These are phyloP conservation scores for Marchantia polymorpha DNA, from an alignment of 225 moss, liverwort and hornwort species.

Conservation along the genomic window DNA sequence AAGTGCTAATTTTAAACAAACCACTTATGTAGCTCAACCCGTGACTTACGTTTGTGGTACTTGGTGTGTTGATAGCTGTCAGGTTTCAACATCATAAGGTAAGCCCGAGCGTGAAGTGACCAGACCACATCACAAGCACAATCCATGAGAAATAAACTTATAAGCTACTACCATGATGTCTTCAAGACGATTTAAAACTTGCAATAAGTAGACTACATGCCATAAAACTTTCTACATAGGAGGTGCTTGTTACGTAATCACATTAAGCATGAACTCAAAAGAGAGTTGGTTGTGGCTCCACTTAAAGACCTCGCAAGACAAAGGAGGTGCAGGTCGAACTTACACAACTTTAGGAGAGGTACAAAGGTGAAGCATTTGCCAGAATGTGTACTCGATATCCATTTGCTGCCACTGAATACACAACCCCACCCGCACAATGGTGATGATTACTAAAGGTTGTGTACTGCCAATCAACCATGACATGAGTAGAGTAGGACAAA, in stretches of 20 bases:
- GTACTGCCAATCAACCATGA: slow-evolving; percentile 16
- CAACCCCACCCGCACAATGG: slow-evolving; percentile 38
- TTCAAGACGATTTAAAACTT: background rate
- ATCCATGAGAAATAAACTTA: background rate
- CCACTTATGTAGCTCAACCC: background rate
- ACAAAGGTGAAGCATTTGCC: slow-evolving; percentile 99
- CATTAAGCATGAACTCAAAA: too few species aligned
- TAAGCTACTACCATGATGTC: background rate
- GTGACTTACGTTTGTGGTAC: slow-evolving; percentile 85
- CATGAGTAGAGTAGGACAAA: background rate
- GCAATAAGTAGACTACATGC: background rate
- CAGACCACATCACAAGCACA: background rate
- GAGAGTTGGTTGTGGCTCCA: background rate
- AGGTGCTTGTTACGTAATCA: background rate
- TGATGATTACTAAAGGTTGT: slow-evolving; percentile 13
- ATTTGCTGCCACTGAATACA: slow-evolving; percentile 93
- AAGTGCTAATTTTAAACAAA: background rate
- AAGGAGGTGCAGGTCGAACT: slow-evolving; percentile 29
- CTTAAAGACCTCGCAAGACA: background rate
- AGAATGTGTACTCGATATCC: slow-evolving; percentile 99
- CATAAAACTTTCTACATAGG: background rate
- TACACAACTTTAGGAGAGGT: slow-evolving; percentile 99
- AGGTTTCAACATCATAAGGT: background rate
- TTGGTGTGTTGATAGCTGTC: slow-evolving; percentile 96
- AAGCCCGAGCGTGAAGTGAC: background rate